phyloP scores from a whole-genome alignment of 495 filamentous ascomycete genomes.

The Aspergillus taichungensis region DNA sequence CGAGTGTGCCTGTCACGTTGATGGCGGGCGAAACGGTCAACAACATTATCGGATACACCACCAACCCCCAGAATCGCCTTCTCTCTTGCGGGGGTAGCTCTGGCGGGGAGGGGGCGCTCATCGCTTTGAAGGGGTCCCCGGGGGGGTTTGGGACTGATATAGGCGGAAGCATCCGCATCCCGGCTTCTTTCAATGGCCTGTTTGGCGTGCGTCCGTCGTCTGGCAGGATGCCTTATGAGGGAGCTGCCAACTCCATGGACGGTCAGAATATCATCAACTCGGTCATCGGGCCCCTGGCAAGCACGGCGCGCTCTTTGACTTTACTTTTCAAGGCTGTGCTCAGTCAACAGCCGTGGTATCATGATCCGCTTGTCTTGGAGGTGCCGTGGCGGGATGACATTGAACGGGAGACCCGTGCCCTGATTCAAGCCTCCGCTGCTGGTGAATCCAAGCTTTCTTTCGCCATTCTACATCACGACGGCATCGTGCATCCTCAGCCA shows the following conservation, averaged over 20 bases:
- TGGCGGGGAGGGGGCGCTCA: slow-evolving; percentile 55
- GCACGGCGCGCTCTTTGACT: slow-evolving; percentile 38
- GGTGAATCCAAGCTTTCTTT: slow-evolving; percentile 38
- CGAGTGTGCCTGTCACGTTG: slow-evolving; percentile 50
- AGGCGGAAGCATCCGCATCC: slow-evolving; percentile 61
- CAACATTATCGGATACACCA: slow-evolving; percentile 44
- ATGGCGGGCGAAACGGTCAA: slow-evolving; percentile 55
- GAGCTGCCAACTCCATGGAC: slow-evolving; percentile 43
- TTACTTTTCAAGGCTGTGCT: slow-evolving; percentile 49
- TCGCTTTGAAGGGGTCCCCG: slow-evolving; percentile 46
- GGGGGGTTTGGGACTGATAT: slow-evolving; percentile 62
- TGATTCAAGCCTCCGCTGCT: slow-evolving; percentile 23
- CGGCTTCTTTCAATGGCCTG: slow-evolving; percentile 53
- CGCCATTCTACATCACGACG: slow-evolving; percentile 44
- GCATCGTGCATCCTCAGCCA: slow-evolving; percentile 38
- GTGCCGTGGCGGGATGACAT: slow-evolving; percentile 53
- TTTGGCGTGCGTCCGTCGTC: slow-evolving; percentile 46
- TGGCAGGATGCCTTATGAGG: slow-evolving; percentile 38
- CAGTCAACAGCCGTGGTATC: slow-evolving; percentile 50
- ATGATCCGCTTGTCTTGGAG: slow-evolving; percentile 53
- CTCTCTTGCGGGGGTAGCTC: slow-evolving; percentile 47
- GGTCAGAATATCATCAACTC: slow-evolving; percentile 50
- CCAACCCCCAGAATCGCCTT: slow-evolving; percentile 41
- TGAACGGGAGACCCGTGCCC: slow-evolving; percentile 35
- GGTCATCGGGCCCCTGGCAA: slow-evolving; percentile 49